These are phyloP conservation scores for Aspergillus biplanus DNA, from an alignment of 495 filamentous ascomycete species.

Conservation along the genomic window DNA sequence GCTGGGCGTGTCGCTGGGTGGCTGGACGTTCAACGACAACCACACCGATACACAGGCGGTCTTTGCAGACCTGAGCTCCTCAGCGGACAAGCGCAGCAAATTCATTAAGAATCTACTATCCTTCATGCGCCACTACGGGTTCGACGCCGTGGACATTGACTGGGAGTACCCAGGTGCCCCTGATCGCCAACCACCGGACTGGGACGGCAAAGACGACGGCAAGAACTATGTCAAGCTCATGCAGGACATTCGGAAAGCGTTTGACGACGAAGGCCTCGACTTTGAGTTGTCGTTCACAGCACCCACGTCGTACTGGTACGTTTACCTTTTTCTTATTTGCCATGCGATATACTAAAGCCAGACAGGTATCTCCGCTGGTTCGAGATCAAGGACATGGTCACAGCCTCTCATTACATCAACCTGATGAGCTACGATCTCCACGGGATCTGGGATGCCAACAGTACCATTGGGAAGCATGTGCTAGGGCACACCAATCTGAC, in stretches of 20 bases:
- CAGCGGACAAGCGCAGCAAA: slow-evolving; percentile 26
- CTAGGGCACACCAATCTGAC: slow-evolving; percentile 58
- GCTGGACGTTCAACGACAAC: slow-evolving; percentile 11
- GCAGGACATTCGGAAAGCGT: background rate
- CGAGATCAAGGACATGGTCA: slow-evolving; percentile 40
- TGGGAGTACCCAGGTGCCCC: slow-evolving; percentile 28
- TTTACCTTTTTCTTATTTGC: too few species aligned
- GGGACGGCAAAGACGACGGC: slow-evolving; percentile 41
- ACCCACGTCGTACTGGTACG: slow-evolving; percentile 32
- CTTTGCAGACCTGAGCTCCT: slow-evolving; percentile 26
- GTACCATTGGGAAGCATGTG: slow-evolving; percentile 9
- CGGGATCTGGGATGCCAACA: slow-evolving; percentile 31
- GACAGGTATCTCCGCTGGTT: slow-evolving; percentile 38
- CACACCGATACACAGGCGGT: background rate
- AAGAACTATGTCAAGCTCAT: slow-evolving; percentile 42
- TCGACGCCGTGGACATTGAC: slow-evolving; percentile 57
- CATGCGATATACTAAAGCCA: too few species aligned
- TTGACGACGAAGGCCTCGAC: background rate
- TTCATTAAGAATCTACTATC: slow-evolving; percentile 41
- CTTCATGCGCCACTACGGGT: slow-evolving; percentile 47
- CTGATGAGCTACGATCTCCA: slow-evolving; percentile 55
- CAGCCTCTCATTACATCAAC: slow-evolving; percentile 53
- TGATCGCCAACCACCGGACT: slow-evolving; percentile 35
- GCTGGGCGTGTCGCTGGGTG: slow-evolving; percentile 9
- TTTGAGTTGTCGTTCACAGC: slow-evolving; percentile 15